Evolutionary conservation across 768 basidiomycete genomes (phyloP), one percentile per base, ranked within the genome.

Genomic region (Auriscalpium vulgare): DNA sequence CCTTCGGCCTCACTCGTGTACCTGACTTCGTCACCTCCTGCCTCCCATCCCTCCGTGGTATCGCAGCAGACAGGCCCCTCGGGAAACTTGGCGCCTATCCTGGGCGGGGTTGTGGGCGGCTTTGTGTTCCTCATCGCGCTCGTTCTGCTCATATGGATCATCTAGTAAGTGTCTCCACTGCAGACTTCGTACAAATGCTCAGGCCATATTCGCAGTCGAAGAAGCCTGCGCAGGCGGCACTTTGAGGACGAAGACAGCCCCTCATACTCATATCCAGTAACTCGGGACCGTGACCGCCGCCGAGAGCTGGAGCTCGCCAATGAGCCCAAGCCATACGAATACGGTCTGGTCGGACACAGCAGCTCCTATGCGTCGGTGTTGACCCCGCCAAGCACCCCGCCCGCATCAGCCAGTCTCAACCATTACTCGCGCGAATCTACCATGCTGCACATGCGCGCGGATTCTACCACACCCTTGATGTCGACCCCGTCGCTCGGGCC

Each of bases 301-400:
- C 45, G 46, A 14, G 48, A 50, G 35, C 45, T 57, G 47, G 59
- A 61, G 23, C 49, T 61, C 35, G 19, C 21, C 29, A 43, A 38
- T 43, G 59, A 60, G 48, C 54, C 59, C 11, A 57, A 53, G 56
- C 56, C 59, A 56, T 62, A 62, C n/a, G 37, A 44, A 29, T 55
- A 60, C 37, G 59, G 59, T 44, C 47, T 44, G 23, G 61, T 62
- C 50, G 61, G 59, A 11, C 51, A 47, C 23, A 14, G 59, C 53
- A 43, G 46, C 45, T 53, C 48, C 1, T 51, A 45, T 37, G 35
- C 11, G 6, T 21, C 50, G 19, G 10, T n/a, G 38, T 35, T 50
- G 21, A 46, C 17, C 51, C 45, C 58, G 16, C 49, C 35, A 23
- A 59, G 29, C 40, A 55, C 55, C 35, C 50, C 49, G 19, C 13